These are phyloP conservation scores for Lachnellula suecica DNA, from an alignment of 2,329 filamentous ascomycete species.

Conservation along the genomic window DNA sequence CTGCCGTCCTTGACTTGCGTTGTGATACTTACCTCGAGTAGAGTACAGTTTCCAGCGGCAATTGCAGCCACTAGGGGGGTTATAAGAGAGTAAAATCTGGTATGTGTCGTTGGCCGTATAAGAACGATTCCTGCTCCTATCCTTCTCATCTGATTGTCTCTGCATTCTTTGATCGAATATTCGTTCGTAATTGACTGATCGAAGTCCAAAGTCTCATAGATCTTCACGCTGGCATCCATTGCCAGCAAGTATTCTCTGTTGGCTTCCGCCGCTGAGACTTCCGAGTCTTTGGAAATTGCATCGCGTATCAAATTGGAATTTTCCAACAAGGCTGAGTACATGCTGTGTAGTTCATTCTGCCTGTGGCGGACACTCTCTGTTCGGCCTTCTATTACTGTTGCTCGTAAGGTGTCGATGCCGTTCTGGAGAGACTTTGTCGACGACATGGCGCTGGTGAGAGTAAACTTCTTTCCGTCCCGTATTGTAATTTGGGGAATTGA, in stretches of 20 bases:
- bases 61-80: constrained; percentile 45
- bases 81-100: constrained; percentile 46
- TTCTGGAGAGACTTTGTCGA: background rate
- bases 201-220: constrained; percentile 40
- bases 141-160: constrained; percentile 36
- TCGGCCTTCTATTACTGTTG: constrained; percentile 42
- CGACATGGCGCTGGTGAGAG: background rate
- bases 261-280: constrained; percentile 36
- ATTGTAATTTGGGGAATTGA: background rate
- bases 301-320: constrained; percentile 36
- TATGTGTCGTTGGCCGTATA: constrained; percentile 47
- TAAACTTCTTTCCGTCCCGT: background rate
- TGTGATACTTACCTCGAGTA: constrained; percentile 41
- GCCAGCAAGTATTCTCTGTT: constrained; percentile 41
- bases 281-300: constrained; percentile 41
- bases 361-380: constrained; percentile 45
- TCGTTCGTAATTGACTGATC: constrained; percentile 39
- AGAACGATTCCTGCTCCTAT: constrained; percentile 43
- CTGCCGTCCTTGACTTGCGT: background rate
- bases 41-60: constrained; percentile 50
- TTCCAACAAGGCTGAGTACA: constrained; percentile 39
- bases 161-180: constrained; percentile 40
- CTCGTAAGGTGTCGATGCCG: constrained; percentile 25
- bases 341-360: constrained; percentile 43
- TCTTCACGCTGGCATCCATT: constrained; percentile 38